Evolutionary conservation across 192 early-diverging fungal genomes (phyloP), one percentile per base, ranked within the genome.

Genomic region (Coemansia sp.): DNA sequence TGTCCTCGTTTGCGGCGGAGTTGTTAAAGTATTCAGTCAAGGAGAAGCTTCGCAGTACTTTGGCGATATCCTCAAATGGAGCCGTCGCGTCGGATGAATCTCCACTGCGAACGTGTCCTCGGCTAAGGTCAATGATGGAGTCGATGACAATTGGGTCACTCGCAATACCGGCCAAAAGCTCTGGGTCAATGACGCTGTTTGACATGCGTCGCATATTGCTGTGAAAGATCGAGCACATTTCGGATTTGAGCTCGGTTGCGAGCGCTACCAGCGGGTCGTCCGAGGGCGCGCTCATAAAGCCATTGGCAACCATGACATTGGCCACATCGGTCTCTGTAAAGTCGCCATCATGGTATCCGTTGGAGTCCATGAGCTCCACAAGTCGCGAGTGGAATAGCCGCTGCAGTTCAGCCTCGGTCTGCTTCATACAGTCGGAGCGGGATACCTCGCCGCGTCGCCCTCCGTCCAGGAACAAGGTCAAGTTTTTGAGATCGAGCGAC

Each of bases 261-360:
- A 77, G 58, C 8, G 70, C 66, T 29, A 69, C 27, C 29, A 62
- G 56, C 4, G 66, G 62, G 50, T 78, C 70, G 34, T 68, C 75
- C 1, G 66, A 58, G 5, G 57, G 26, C 19, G 68, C 61, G 12
- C 46, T 35, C 64, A 77, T 68, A 11, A 77, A 57, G 15, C 74
- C 74, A 4, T 53, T 55, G 1, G 53, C 55, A 8, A 72, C 65
- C 75, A 78, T 65, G 34, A 72, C 66, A 10, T 48, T 42, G 9
- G 65, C 65, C 12, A 78, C 50, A 24, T 68, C 65, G 33, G 64
- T 41, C 55, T 65, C 66, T 10, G 62, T 58, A 56, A 68, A 68
- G 7, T 38, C 32, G 3, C 55, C 35, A 26, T 56, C 50, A 17
- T 68, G 56, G 38, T 71, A 77, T 0, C 74, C 74, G 19, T 77